Base-by-base conservation (phyloP, 345 rosid genomes). In the Odontarrhena argentea region DNA sequence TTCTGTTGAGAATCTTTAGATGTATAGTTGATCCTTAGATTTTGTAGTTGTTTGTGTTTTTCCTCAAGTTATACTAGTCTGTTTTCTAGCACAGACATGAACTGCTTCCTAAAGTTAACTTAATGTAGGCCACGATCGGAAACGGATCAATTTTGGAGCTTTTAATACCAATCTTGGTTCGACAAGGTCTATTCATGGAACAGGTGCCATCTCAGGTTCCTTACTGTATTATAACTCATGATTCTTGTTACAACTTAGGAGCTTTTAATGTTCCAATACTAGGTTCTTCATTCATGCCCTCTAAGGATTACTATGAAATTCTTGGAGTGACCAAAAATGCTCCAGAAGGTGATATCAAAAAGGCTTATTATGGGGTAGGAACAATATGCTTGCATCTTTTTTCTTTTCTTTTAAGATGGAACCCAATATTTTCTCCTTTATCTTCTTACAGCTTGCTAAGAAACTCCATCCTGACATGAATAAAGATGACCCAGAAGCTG, bases 401-500 rank as follows among this genome's bases (percentile, higher is more conserved):
- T 18, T 18, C 22, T 18, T 18, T 18, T 60, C 14, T 8, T 25
- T 8, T 18, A 18, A 18, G 22, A 18, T 18, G 22, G 22, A 18
- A 41, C 47, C 7, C 0, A 14, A 36, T 47, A 3, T 52, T 15
- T 55, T 59, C 37, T 51, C 53, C 6, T 34, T 60, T 18, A 18
- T 18, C 24, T 2, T 65, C 30, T 40, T 59, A 9, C 79, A 95
- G 99, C 91, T 91, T 63, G 99, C 97, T 30, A 95, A 95, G 80
- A 80, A 95, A 77, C 88, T 87, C 14, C 99, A 95, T 79, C 99
- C 99, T 7, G 99, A 91, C 77, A 84, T 87, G 59, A 94, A 94
- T 75, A 94, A 91, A 85, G 93, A 89, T 42, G 99, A 94, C 40
- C 99, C 97, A n/a, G 99, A 94, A 76, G 96, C 99, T 80, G 97